Base-by-base conservation (phyloP, 805 yeast species). In the Tetrapisispora pingtungensis region DNA sequence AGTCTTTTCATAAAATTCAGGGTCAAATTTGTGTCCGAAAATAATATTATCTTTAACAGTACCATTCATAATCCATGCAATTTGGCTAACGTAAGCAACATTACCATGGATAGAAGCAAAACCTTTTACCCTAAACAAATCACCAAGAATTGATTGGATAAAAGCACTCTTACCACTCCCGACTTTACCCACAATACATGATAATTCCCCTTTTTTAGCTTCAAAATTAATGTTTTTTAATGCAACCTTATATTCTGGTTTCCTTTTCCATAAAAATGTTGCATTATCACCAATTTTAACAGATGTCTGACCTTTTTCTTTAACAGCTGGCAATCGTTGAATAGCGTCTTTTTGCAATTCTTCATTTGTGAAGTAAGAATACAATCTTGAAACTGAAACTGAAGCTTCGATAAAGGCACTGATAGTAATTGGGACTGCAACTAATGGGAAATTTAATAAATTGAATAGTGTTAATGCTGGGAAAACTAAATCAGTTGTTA, bases 61-160 rank as follows among this genome's bases (percentile, higher is more conserved):
- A 31, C 95, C 97, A 60, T 93, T 93, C 84, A 88, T 83, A 50
- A 93, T 88, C 98, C 98, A 93, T 1, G 98, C 94, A 33, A 84
- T 80, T 65, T 89, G 97, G 2, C 95, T 80, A 35, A 84, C 95
- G 62, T 89, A 90, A 0, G 97, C 97, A 31, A 85, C 71, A 40
- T 75, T 71, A 35, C 97, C 97, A 58, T 75, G 81, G 10, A 81
- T 75, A 15, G 70, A 69, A 5, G 84, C 89, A 18, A 73, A 66
- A 36, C 97, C 97, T 42, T 76, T 73, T 17, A 79, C 71, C 62
- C 83, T 81, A 62, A 82, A 78, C 51, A 89, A 70, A 55, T 88
- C 94, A 49, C 97, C 97, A 36, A 87, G 67, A 28, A 88, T 66
- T 15, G 90, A 77, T 62, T 84, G 87, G 46, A 87, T 70, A 30